Base-by-base conservation (phyloP, 202 grass and related monocot genomes). In the Panicum virgatum region DNA sequence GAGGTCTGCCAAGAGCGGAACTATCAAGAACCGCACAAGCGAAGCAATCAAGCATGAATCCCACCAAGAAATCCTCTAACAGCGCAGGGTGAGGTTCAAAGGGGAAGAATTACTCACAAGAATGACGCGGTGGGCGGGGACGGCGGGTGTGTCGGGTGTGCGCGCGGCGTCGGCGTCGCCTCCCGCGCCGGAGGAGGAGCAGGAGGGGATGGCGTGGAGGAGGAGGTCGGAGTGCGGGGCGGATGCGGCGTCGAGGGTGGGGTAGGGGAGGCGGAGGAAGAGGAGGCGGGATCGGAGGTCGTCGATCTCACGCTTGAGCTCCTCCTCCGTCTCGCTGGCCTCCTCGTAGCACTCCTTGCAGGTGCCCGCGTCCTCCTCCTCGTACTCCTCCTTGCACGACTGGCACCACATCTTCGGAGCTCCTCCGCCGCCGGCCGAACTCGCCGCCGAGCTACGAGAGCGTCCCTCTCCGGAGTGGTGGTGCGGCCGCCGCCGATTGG, bases 311-410 rank as follows among this genome's bases (percentile, higher is more conserved):
- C 88, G 95, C 75, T 97, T 94, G 82, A 94, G 92, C 86, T 97
- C 92, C 86, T 97, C 94, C 88, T 97, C 92, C 45, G 92, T 97
- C 90, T 94, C 95, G 92, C 92, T 94, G 1, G 92, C 92, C 84
- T 97, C 95, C 79, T 97, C 95, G 86, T 97, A 97, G 88, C 95
- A 97, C 79, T 94, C 92, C 83, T 97, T 97, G 84, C 92, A 97
- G n/a, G 95, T 97, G 43, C 95, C 95, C 0, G 92, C 90, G 72
- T 93, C 90, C 67, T 89, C 88, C 86, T 93, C 90, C 12, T 89
- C 92, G 84, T 98, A 98, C 84, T 86, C 95, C 42, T 91, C 90
- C 64, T 69, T 77, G 86, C 95, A 98, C 37, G 95, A 98, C 60
- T 91, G 95, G 80, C 95, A 98, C 78, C 86, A 93, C 95, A 97